Conservation (phyloP, 108 stramenopile species). For the Pelagomonas calceolata region DNA sequence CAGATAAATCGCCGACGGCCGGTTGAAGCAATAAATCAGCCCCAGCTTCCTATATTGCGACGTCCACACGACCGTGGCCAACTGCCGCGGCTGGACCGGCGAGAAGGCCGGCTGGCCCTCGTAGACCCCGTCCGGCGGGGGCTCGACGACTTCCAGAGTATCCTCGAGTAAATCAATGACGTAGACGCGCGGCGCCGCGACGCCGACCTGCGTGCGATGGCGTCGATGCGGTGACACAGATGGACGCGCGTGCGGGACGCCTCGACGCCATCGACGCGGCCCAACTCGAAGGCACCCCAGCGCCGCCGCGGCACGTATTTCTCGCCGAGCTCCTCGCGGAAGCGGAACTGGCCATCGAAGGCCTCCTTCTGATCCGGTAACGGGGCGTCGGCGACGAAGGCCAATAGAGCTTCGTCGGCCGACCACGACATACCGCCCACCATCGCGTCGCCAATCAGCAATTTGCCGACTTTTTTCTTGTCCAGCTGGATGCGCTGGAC, state of each 20-base stretch:
- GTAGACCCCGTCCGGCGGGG: not conserved
- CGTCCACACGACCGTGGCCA: not conserved
- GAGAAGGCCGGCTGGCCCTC: not conserved
- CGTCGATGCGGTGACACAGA: too few relatives aligned
- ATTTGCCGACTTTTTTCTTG: not conserved
- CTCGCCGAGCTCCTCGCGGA: not conserved
- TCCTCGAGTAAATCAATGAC: not conserved
- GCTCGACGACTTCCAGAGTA: not conserved
- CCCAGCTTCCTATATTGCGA: not conserved
- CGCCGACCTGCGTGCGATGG: too few relatives aligned
- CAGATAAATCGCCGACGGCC: not conserved
- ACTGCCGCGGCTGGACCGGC: not conserved
- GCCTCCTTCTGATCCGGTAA: not conserved
- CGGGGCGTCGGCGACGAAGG: not conserved
- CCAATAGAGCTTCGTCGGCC: not conserved
- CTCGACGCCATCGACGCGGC: too few relatives aligned
- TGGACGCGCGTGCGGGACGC: too few relatives aligned
- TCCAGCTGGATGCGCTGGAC: not conserved
- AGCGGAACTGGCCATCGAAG: not conserved
- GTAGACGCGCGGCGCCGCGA: not conserved
- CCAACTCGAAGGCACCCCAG: too few relatives aligned
- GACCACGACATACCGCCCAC: not conserved
- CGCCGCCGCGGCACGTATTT: too few relatives aligned
- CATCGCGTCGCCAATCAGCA: not conserved
- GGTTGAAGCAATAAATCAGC: not conserved